These are phyloP conservation scores for Yarrowia hollandica DNA, from an alignment of 805 yeast species.

Conservation along the genomic window DNA sequence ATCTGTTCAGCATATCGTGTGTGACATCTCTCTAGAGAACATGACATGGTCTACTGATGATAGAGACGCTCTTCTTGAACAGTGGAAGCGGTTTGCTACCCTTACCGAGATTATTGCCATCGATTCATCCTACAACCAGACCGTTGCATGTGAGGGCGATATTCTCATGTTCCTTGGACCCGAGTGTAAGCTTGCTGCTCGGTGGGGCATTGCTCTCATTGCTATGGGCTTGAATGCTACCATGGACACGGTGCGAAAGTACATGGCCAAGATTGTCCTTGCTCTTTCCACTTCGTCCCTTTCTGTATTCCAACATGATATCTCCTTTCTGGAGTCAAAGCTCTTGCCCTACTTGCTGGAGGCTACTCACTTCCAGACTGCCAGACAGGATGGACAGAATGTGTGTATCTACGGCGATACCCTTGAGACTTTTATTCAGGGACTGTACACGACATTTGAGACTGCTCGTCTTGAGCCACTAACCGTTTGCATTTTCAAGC, in stretches of 20 bases:
- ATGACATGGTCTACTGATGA: slow-evolving; percentile 49
- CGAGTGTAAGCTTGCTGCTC: slow-evolving; percentile 54
- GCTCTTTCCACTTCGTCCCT: slow-evolving; percentile 51
- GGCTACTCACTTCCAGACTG: slow-evolving; percentile 58
- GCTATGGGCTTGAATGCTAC: slow-evolving; percentile 75
- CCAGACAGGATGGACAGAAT: slow-evolving; percentile 38
- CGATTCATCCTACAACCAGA: slow-evolving; percentile 84
- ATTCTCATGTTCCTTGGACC: slow-evolving; percentile 55
- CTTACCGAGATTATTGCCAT: slow-evolving; percentile 77
- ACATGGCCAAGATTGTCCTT: slow-evolving; percentile 57
- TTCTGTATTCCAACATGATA: slow-evolving; percentile 48
- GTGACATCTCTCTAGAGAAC: slow-evolving; percentile 42
- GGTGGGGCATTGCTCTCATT: slow-evolving; percentile 74
- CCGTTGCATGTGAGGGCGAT: slow-evolving; percentile 71
- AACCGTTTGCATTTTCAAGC: slow-evolving; percentile 45
- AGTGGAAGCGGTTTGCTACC: slow-evolving; percentile 75
- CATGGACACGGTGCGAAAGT: slow-evolving; percentile 73
- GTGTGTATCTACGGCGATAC: slow-evolving; percentile 61
- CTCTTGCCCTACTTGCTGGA: slow-evolving; percentile 62
- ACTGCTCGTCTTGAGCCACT: slow-evolving; percentile 38
- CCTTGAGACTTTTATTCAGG: slow-evolving; percentile 49
- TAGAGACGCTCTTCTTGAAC: slow-evolving; percentile 43
- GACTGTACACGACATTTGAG: slow-evolving; percentile 42
- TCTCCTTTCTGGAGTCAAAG: slow-evolving; percentile 45
- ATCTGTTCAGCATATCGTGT: slow-evolving; percentile 49